A percentile compares a stretch with the other conserved stretches of the same genome.
phyloP scores from a whole-genome alignment of 2,329 filamentous ascomycete genomes.

The Macrophomina pseudophaseolina region DNA sequence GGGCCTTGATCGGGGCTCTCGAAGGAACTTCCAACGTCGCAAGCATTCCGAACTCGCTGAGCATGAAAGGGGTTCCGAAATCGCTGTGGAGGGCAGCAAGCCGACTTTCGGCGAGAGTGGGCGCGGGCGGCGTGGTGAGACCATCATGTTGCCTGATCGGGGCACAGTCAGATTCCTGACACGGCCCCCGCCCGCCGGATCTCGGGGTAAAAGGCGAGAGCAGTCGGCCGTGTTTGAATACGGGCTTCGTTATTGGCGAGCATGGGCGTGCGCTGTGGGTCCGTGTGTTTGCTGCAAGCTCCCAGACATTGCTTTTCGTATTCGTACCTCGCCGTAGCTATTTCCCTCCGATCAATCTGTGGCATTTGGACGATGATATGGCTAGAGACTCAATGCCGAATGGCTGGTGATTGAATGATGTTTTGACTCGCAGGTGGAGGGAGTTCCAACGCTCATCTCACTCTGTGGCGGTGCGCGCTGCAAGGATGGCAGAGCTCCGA shows the following conservation, averaged over 20 bases:
- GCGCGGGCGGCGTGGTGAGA: not conserved
- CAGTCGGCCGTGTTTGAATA: not conserved
- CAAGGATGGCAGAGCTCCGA: slow-evolving; percentile 1
- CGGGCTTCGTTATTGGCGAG: not conserved
- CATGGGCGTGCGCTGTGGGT: not conserved
- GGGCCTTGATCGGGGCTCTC: not conserved
- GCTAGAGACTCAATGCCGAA: too few species aligned
- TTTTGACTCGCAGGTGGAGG: too few species aligned
- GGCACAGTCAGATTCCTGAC: not conserved
- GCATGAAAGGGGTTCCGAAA: slow-evolving; percentile 10
- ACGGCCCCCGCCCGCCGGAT: not conserved
- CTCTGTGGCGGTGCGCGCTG: slow-evolving; percentile 8
- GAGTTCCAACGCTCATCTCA: too few species aligned
- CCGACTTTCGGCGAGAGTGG: slow-evolving; percentile 20
- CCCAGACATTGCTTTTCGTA: not conserved
- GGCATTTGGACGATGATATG: too few species aligned
- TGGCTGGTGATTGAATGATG: too few species aligned
- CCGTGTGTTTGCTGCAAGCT: not conserved
- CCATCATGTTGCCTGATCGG: slow-evolving; percentile 5
- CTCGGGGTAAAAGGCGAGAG: not conserved
- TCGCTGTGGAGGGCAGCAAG: slow-evolving; percentile 2
- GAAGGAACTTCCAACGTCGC: slow-evolving; percentile 17
- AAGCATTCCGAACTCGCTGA: slow-evolving; percentile 16
- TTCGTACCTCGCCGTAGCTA: too few species aligned
- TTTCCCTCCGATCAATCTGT: too few species aligned